Percentiles rank a stretch among this genome's conserved stretches.
phyloP scores from a whole-genome alignment of 495 filamentous ascomycete genomes.

The Neurospora sp. region DNA sequence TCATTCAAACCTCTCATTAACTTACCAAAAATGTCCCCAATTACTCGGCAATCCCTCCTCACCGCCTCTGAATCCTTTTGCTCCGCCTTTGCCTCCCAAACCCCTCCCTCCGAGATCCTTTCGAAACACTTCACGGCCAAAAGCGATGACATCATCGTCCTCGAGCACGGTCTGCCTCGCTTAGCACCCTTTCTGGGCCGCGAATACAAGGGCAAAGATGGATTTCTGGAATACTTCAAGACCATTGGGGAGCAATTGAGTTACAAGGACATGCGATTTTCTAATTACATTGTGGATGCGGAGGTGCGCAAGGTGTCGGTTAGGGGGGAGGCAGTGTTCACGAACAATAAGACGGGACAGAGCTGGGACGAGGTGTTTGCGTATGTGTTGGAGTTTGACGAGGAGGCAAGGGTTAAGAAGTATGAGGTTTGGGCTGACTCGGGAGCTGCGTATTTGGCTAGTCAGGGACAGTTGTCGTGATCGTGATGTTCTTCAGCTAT shows the following conservation, averaged over 20 bases:
- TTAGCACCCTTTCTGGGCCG: conserved; percentile 50
- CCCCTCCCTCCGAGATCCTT: conserved; percentile 27
- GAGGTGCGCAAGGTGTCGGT: conserved; percentile 33
- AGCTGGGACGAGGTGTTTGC: conserved; percentile 50
- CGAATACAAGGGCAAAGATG: conserved; percentile 38
- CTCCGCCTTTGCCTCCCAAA: conserved; percentile 31
- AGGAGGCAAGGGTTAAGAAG: conserved; percentile 30
- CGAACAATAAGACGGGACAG: conserved; percentile 39
- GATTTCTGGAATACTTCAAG: conserved; percentile 39
- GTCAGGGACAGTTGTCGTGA: conserved; percentile 31
- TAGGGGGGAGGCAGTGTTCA: conserved; percentile 40
- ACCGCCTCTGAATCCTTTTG: conserved; percentile 35
- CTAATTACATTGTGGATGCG: conserved; percentile 42
- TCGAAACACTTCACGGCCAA: conserved; percentile 37
- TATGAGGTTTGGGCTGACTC: conserved; percentile 59
- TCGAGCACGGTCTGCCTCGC: conserved; percentile 46
- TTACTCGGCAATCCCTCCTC: conserved; percentile 27
- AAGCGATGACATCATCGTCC: conserved; percentile 21
- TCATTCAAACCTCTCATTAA: not conserved
- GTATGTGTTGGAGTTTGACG: conserved; percentile 43
- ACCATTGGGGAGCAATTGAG: conserved; percentile 28
- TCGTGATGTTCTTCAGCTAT: not conserved
- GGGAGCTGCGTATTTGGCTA: conserved; percentile 51
- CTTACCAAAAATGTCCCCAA: not conserved
- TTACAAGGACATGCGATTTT: conserved; percentile 42